Conservation (phyloP, 1,284 basidiomycete genomes). For the Moniliella sp. region DNA sequence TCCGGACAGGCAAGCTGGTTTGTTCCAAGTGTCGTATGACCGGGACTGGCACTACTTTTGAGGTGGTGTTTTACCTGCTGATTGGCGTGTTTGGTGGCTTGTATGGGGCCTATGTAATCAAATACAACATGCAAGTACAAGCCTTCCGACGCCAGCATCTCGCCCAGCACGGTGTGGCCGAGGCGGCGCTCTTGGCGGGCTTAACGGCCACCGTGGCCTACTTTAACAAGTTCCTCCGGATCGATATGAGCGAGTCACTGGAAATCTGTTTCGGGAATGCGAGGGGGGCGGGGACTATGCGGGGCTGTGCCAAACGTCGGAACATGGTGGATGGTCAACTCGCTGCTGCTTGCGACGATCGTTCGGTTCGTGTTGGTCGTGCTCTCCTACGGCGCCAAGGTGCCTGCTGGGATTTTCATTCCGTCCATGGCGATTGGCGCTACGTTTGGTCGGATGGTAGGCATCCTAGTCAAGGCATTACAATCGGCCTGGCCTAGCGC, state of each 20-base stretch:
- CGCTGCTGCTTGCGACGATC: constrained; percentile 69
- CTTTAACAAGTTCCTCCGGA: constrained; percentile 76
- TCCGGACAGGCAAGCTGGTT: constrained; percentile 89
- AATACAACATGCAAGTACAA: constrained; percentile 83
- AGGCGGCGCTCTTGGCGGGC: constrained; percentile 65
- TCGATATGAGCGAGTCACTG: constrained; percentile 96
- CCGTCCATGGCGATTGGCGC: constrained; percentile 94
- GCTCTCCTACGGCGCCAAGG: constrained; percentile 81
- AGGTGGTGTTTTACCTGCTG: constrained; percentile 49
- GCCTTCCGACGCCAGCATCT: constrained; percentile 80
- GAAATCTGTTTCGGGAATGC: constrained; percentile 91
- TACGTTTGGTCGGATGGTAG: constrained; percentile 81
- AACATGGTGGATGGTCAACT: constrained; percentile 89
- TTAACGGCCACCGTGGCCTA: constrained; percentile 79
- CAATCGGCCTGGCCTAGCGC: constrained; percentile 64
- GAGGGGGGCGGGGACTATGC: constrained; percentile 77
- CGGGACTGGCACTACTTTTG: constrained; percentile 65
- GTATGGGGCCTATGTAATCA: constrained; percentile 88
- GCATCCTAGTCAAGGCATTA: constrained; percentile 76
- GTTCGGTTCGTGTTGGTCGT: constrained; percentile 68
- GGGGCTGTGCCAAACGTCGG: constrained; percentile 80
- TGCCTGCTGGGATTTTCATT: constrained; percentile 88
- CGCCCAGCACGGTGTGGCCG: constrained; percentile 58
- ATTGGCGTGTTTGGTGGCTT: constrained; percentile 58
- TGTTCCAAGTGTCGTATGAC: constrained; percentile 93